Percentiles rank a stretch among this genome's conserved stretches.
These are phyloP conservation scores for Adansonia gregorii DNA, from an alignment of 441 rosid genomes.

Conservation along the genomic window DNA sequence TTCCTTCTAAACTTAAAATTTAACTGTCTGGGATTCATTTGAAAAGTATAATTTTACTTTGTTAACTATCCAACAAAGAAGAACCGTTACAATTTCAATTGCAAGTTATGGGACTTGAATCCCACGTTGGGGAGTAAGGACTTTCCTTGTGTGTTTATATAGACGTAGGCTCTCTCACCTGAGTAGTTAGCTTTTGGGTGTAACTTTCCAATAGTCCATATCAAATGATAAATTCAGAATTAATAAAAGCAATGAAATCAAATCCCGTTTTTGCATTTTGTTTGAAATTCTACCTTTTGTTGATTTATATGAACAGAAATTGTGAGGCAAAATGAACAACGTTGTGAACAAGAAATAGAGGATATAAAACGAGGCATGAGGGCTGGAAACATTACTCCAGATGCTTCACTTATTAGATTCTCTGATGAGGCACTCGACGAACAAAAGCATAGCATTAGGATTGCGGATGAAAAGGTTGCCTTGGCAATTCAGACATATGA, in stretches of 20 bases:
- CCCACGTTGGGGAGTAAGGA: no score
- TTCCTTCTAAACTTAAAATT: not conserved
- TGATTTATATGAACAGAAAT: slow-evolving; percentile 49
- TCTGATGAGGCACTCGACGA: slow-evolving; percentile 91
- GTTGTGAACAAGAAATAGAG: slow-evolving; percentile 88
- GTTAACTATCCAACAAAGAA: not conserved
- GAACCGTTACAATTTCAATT: not conserved
- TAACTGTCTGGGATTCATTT: not conserved
- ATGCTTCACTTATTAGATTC: slow-evolving; percentile 60
- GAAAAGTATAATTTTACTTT: not conserved
- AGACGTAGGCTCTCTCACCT: no score
- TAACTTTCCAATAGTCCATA: no score
- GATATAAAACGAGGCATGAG: slow-evolving; percentile 68
- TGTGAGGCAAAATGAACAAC: slow-evolving; percentile 82
- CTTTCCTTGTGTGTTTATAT: no score
- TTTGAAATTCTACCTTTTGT: not conserved
- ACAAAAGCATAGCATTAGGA: slow-evolving; percentile 90
- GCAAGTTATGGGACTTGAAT: no score
- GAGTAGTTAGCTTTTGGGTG: no score
- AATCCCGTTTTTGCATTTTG: not conserved
- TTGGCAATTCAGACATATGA: slow-evolving; percentile 93
- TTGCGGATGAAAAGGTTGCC: slow-evolving; percentile 95
- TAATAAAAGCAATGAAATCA: not conserved
- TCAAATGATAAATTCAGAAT: not conserved
- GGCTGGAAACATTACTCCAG: slow-evolving; percentile 60